Evolutionary conservation across 2,329 filamentous ascomycete species (phyloP).

Genomic region (Emericellopsis cladophorae): DNA sequence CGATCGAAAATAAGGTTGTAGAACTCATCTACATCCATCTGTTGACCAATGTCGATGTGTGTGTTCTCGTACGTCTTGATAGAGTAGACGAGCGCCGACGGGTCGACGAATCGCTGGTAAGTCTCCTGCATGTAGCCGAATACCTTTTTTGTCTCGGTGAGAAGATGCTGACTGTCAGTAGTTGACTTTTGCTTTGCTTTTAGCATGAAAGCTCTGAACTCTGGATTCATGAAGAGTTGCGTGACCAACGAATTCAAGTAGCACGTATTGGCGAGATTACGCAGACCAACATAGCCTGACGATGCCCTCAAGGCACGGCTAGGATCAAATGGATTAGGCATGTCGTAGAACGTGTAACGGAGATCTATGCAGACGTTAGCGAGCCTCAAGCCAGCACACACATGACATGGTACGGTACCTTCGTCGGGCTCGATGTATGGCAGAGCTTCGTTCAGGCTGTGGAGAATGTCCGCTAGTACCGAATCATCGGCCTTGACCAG

Average conservation of each 20-base stretch:
- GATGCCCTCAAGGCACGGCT: constrained; percentile 56
- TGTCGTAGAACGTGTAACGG: constrained; percentile 32
- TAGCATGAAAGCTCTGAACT: constrained; percentile 78
- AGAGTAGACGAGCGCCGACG: constrained; percentile 56
- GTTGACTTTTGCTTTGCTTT: constrained; percentile 42
- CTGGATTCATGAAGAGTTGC: constrained; percentile 90
- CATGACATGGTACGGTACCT: constrained; percentile 9
- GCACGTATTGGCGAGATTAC: constrained; percentile 89
- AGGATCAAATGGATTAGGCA: constrained; percentile 51
- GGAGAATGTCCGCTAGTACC: constrained; percentile 39
- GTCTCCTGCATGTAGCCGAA: constrained; percentile 83
- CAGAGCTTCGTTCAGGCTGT: constrained; percentile 18
- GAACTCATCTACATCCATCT: constrained; percentile 98
- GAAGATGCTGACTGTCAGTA: constrained; percentile 48
- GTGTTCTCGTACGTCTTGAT: constrained; percentile 76
- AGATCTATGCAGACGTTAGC: neutral
- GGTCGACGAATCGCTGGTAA: constrained; percentile 60
- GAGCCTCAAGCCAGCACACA: too few species aligned
- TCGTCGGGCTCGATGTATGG: constrained; percentile 20
- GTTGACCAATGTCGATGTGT: constrained; percentile 72
- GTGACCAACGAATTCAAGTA: constrained; percentile 93
- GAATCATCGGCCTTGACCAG: constrained; percentile 37
- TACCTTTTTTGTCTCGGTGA: constrained; percentile 66
- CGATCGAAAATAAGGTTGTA: constrained; percentile 89
- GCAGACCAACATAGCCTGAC: constrained; percentile 79